Conservation (phyloP, 352 stramenopile genomes). For the Pythium catenulatum region DNA sequence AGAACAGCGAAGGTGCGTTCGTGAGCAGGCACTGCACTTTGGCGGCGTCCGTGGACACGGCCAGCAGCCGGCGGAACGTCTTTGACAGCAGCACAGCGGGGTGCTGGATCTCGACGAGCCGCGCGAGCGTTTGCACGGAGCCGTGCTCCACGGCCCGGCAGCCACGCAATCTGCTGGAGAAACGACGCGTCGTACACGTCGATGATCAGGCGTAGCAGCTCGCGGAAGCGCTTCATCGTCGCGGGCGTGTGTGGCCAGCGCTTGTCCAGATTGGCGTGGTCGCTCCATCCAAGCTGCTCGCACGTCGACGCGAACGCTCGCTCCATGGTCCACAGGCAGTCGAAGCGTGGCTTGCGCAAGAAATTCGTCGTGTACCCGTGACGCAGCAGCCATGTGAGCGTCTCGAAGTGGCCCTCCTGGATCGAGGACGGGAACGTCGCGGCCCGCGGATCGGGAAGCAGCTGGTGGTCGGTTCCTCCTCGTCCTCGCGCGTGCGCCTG, state of each 20-base stretch:
- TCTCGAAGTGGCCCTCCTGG: background rate
- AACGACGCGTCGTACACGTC: background rate
- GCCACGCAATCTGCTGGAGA: background rate
- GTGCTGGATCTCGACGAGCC: background rate
- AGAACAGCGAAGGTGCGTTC: background rate
- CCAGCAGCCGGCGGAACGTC: background rate
- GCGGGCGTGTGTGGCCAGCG: background rate
- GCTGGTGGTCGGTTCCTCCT: no score
- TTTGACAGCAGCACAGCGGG: background rate
- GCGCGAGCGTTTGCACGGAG: background rate
- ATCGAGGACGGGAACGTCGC: no score
- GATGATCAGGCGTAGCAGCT: background rate
- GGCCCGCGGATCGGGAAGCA: no score
- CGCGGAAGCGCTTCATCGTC: background rate
- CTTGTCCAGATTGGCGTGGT: no score
- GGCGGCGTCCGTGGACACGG: background rate
- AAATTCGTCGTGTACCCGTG: background rate
- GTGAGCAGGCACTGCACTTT: constrained; percentile 1
- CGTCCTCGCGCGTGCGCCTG: no score
- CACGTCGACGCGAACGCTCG: no score
- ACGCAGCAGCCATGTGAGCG: background rate
- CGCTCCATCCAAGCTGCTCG: no score
- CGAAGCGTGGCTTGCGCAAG: background rate
- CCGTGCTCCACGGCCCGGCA: constrained; percentile 1
- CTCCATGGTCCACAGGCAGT: no score